Percentiles rank a stretch among this genome's conserved stretches.
Conservation (phyloP, 352 stramenopile genomes). For the Peronospora farinosa region DNA sequence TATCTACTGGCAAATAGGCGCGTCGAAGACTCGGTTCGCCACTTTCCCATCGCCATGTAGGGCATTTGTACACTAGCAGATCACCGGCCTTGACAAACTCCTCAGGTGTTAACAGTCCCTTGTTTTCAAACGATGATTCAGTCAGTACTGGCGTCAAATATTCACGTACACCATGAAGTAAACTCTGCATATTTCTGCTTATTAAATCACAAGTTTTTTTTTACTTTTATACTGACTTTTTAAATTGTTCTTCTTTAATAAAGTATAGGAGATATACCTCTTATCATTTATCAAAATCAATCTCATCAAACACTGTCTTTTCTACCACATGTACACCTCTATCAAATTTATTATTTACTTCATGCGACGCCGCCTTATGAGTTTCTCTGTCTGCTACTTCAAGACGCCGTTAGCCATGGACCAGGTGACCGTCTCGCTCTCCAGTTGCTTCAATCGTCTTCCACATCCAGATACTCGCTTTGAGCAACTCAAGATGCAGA, state of each 20-base stretch:
- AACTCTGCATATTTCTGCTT: constrained; percentile 46
- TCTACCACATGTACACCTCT: neutral
- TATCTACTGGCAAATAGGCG: constrained; percentile 71
- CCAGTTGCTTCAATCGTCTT: constrained; percentile 33
- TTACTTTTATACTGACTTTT: too few relatives aligned
- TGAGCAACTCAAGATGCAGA: constrained; percentile 33
- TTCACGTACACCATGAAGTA: constrained; percentile 80
- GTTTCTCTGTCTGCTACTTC: constrained; percentile 33
- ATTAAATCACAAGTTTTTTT: too few relatives aligned
- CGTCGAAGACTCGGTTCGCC: constrained; percentile 52
- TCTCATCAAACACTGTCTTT: neutral
- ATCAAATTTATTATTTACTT: neutral
- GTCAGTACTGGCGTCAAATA: constrained; percentile 88
- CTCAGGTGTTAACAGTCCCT: constrained; percentile 93
- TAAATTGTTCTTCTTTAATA: constrained; percentile 11
- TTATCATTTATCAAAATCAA: neutral
- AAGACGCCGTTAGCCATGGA: constrained; percentile 20
- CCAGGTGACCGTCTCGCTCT: constrained; percentile 45
- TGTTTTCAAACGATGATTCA: constrained; percentile 89
- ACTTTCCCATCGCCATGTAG: constrained; percentile 92
- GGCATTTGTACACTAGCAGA: constrained; percentile 94
- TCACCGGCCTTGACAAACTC: constrained; percentile 94
- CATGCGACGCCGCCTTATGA: constrained; percentile 37
- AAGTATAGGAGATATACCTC: neutral
- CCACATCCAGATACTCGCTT: constrained; percentile 36